These are phyloP conservation scores for Naganishia vishniacii DNA, from an alignment of 768 basidiomycete species.

Conservation along the genomic window DNA sequence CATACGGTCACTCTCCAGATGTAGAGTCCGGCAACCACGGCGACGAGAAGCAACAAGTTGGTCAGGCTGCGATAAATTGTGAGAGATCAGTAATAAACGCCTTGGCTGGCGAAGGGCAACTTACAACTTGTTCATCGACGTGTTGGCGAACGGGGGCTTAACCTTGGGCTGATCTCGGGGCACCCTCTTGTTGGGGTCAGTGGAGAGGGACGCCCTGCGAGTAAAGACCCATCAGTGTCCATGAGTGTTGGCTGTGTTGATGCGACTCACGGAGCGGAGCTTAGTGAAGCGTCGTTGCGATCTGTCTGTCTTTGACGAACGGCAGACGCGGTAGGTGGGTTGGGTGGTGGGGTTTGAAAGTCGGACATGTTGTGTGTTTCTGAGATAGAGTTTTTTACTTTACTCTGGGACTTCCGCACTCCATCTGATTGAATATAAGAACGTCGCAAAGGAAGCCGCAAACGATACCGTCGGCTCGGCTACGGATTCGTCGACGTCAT, in stretches of 20 bases:
- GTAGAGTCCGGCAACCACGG: conserved; percentile 41
- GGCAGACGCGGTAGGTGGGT: conserved; percentile 3
- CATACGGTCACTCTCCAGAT: conserved; percentile 43
- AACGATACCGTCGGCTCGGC: no score
- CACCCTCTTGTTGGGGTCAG: conserved; percentile 39
- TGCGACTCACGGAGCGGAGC: conserved; percentile 1
- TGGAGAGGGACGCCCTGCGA: conserved; percentile 38
- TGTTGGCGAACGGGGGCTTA: conserved; percentile 44
- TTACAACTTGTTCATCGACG: conserved; percentile 46
- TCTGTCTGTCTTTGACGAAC: conserved; percentile 6
- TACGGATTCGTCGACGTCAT: no score
- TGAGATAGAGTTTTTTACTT: no score
- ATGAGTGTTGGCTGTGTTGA: neutral
- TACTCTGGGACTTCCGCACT: no score
- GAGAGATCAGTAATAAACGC: neutral
- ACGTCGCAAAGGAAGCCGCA: no score
- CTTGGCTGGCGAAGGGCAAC: conserved; percentile 20
- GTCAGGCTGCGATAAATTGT: conserved; percentile 38
- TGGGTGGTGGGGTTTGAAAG: neutral
- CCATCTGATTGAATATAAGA: no score
- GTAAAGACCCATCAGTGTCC: neutral
- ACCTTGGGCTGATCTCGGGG: conserved; percentile 38
- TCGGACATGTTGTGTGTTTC: neutral
- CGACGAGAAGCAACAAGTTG: conserved; percentile 42
- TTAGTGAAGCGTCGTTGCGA: neutral